phyloP scores from a whole-genome alignment of 352 stramenopile genomes.

The Phytopythium boreale region DNA sequence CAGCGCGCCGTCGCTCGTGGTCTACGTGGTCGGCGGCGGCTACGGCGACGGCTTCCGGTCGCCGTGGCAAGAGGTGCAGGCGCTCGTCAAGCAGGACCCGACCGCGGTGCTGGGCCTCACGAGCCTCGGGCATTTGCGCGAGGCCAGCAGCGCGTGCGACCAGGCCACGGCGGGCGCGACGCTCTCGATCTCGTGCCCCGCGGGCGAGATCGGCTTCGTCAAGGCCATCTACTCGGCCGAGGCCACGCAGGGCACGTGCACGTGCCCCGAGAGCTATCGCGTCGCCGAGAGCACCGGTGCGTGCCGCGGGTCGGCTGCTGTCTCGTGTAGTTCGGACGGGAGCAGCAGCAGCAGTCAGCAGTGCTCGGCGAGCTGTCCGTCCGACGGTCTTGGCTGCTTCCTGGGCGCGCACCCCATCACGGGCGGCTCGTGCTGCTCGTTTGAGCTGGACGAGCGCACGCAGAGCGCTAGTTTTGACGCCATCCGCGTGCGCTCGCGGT shows the following conservation, averaged over 20 bases:
- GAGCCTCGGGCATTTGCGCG: conserved; percentile 72
- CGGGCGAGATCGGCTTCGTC: conserved; percentile 72
- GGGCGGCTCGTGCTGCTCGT: conserved; percentile 61
- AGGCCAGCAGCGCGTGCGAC: conserved; percentile 66
- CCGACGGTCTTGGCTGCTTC: conserved; percentile 55
- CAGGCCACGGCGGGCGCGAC: conserved; percentile 45
- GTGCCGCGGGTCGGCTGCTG: conserved; percentile 30
- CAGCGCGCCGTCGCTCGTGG: conserved; percentile 48
- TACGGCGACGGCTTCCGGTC: conserved; percentile 25
- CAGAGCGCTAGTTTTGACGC: conserved; percentile 41
- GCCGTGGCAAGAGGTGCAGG: conserved; percentile 38
- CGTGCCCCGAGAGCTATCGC: conserved; percentile 65
- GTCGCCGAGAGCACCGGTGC: conserved; percentile 49
- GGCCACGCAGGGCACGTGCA: conserved; percentile 54
- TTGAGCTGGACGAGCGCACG: conserved; percentile 22
- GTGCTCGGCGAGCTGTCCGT: conserved; percentile 39
- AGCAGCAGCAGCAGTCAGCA: neutral
- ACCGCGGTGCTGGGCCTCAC: conserved; percentile 72
- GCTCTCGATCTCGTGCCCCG: conserved; percentile 59
- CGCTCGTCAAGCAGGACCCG: conserved; percentile 64
- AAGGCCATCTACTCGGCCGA: conserved; percentile 76
- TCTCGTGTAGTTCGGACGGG: neutral
- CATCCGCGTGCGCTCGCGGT: conserved; percentile 47
- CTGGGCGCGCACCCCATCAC: conserved; percentile 63
- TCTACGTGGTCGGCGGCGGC: conserved; percentile 69